Evolutionary conservation across 176 grass and related monocot species (phyloP), one percentile per base, ranked within the genome.

Genomic region (Cenchrus purpureus): DNA sequence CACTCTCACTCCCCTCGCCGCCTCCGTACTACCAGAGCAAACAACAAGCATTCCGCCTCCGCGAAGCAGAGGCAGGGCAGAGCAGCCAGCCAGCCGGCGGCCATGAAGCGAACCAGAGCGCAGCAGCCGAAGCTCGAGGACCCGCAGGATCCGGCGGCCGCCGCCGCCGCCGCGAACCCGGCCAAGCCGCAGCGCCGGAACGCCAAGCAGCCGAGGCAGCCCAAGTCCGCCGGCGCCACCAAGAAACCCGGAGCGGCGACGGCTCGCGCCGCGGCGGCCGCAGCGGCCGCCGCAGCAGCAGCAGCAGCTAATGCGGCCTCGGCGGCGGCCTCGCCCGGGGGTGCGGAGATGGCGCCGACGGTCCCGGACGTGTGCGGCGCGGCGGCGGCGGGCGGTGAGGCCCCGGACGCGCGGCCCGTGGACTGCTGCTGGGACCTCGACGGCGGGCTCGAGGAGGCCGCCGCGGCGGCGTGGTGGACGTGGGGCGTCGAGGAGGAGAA

Each of bases 401-500:
- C 25, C 25, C 25, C 28, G 3, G 78, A 31, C 63, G n/a, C 64
- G 46, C 76, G 12, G 19, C 8, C 71, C 15, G 46, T 79, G 43
- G 88, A 89, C 28, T 51, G 49, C 46, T 49, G 46, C 49, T 90
- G 89, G 85, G 89, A 91, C 76, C 63, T 88, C 19, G 92, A 86
- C 82, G 84, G 56, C 11, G 85, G 56, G 17, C n/a, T 87, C 20
- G 13, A 25, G 13, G 13, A 25, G 25, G 58, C 75, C 25, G 25
- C 25, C 25, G 25, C 25, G 29, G n/a, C 49, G 68, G 72, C 68
- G 50, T 94, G 92, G 92, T 80, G 87, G 87, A 84, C 80, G 66
- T 94, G 84, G 77, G 92, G 92, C 25, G 93, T 90, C n/a, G 93
- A 95, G 56, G 87, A 90, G 82, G 93, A 95, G 51, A 92, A 86